Evolutionary conservation across 169 alveolate genomes (phyloP), one percentile per base, ranked within the genome.

Genomic region (Plasmodium ovale): DNA sequence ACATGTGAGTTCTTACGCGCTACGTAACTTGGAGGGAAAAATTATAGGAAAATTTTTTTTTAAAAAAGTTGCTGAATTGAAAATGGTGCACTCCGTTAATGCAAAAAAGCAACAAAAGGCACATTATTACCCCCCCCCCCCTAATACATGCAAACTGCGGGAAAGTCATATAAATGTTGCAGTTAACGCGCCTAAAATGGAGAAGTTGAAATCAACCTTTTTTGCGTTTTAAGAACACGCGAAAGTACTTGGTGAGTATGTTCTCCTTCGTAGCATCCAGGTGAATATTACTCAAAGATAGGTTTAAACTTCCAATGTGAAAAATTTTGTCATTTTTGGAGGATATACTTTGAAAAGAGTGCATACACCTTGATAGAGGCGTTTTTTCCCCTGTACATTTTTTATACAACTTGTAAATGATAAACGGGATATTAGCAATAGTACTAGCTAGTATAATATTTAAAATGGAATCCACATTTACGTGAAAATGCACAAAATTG

Each of bases 351-450:
- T 72, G 60, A 72, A 72, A 44, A 31, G 71, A 72, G 4, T 54
- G 51, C 54, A 72, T 72, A 31, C 16, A 33, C 59, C 25, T 72
- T 53, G 54, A 14, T 72, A 44, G 19, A n/a, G 70, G 16, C n/a
- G n/a, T n/a, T 12, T 7, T 54, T 5, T 56, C 29, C 23, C 3
- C 1, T 54, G 21, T 72, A 42, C 37, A 53, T 23, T 72, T 72
- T 54, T 54, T 54, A 35, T 33, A 72, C 21, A 44, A 37, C 51
- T 72, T 53, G 54, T 53, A 72, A n/a, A 54, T 27, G 54, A 53
- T 42, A 53, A 51, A 44, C 25, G 87, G 87, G 14, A 51, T 16
- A 33, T 72, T 72, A 72, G 54, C 27, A 53, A 73, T 31, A 59
- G 2, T 47, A 37, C 19, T 5, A 37, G 47, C 31, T 12, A 73